Evolutionary conservation across 1,284 basidiomycete genomes (phyloP), one percentile per base, ranked within the genome.

Genomic region (Ustilago cynodontis): DNA sequence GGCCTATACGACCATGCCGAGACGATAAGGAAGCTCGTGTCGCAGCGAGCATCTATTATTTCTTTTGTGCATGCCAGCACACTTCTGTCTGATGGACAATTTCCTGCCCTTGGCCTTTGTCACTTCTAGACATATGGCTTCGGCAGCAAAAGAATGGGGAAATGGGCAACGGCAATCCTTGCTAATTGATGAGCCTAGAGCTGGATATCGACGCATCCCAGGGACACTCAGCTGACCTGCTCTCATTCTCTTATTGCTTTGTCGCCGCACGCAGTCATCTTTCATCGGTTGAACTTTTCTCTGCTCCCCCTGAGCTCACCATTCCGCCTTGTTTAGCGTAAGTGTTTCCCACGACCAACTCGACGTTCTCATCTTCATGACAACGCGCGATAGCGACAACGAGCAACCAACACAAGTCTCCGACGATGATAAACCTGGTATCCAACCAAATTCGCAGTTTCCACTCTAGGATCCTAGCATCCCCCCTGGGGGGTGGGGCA

Each of bases 361-460:
- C 33, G 33, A 54, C 52, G 39, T 20, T 6, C 28, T 41, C 31
- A 33, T 28, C 3, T 39, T n/a, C 45, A 6, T 10, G 9, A 24
- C 37, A 33, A 28, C 20, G 22, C 45, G 29, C 35, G 16, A 24
- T 20, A 7, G 20, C 26, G 26, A 20, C 16, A 20, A 26, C 16
- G 31, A 41, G 20, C 56, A 28, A 33, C 39, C 43, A 28, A 33
- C 39, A 29, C 56, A 58, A 58, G 69, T 59, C 82, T 80, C 81
- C 81, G 67, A 79, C 57, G 84, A 85, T 85, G 84, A 85, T 77
- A 85, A 65, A 39, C 77, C 69, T 85, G 84, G 84, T 85, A 85
- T 85, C 84, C 84, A 85, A 77, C 83, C 83, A 84, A 84, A 82
- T 85, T 85, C 84, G 84, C 84, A 85, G 84, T 85, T 85, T 85